Evolutionary conservation across 2,329 filamentous ascomycete species (phyloP), one percentile per base, ranked within the genome.

Genomic region (Penicillium griseofulvum): DNA sequence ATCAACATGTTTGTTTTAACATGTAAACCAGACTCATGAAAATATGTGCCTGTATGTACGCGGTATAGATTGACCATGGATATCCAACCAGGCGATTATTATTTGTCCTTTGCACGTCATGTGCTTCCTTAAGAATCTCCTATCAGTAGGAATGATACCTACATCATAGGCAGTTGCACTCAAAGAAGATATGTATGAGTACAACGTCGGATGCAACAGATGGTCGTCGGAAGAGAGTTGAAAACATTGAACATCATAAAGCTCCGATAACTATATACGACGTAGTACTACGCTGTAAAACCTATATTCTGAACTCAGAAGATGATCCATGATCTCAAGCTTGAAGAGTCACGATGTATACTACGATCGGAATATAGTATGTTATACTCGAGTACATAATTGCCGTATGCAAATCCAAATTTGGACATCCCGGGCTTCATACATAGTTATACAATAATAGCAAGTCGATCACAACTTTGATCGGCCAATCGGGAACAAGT

Each of bases 41-140:
- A 42, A 28, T 36, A 48, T 54, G 34, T 19, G 28, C 19, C 51
- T 54, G 28, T 49, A 36, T 53, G 44, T 39, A 49, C 10, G n/a
- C 26, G 33, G 17, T 29, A 49, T 53, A 53, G 51, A 53, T 42
- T 49, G 51, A 49, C 11, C 17, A 47, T 33, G 39, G 39, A 51
- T 51, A 53, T 39, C 9, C 19, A 49, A 36, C 31, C n/a, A 41
- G 22, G 51, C 22, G 43, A 34, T 16, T 28, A 8, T 12, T n/a
- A 10, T 16, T 34, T 48, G 14, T 16, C 28, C 8, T 26, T 24
- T n/a, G 10, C 16, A 37, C 26, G 17, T n/a, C 19, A 1, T 9
- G 12, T 31, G 16, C 5, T 38, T 36, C 22, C 17, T 28, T 5
- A 8, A 17, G 6, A 4, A 10, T 17, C 17, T 4, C 3, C 29